These are phyloP conservation scores for Xylariales sp. DNA, from an alignment of 2,329 filamentous ascomycete species.

Conservation along the genomic window DNA sequence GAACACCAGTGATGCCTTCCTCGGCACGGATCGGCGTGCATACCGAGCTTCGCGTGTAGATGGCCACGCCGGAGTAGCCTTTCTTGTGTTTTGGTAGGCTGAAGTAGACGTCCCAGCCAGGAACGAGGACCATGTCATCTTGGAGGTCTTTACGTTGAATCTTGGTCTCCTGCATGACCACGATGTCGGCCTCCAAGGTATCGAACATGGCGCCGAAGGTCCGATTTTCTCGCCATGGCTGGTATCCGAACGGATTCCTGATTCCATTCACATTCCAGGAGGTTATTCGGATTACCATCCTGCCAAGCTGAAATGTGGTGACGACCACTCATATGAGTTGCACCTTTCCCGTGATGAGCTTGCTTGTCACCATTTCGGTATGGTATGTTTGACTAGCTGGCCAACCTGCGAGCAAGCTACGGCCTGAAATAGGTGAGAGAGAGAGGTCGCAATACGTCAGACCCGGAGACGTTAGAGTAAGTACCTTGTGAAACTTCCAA, in stretches of 20 bases:
- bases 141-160: slow-evolving; percentile 87
- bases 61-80: slow-evolving; percentile 91
- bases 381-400: too few relatives aligned
- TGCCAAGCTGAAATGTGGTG: too few relatives aligned
- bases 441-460: too few relatives aligned
- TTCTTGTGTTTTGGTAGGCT: slow-evolving; percentile 92
- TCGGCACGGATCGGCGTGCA: slow-evolving; percentile 87
- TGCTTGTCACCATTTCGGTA: too few relatives aligned
- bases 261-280: slow-evolving; percentile 88
- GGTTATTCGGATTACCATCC: slow-evolving; percentile 74
- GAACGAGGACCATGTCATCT: slow-evolving; percentile 93
- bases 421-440: too few relatives aligned
- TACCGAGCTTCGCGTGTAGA: slow-evolving; percentile 84
- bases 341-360: too few relatives aligned
- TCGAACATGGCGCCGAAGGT: slow-evolving; percentile 90
- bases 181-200: slow-evolving; percentile 83
- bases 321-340: too few relatives aligned
- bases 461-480: too few relatives aligned
- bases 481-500: too few relatives aligned
- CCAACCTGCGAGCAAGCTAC: too few relatives aligned
- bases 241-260: slow-evolving; percentile 77
- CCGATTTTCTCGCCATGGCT: slow-evolving; percentile 71
- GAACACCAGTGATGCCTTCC: slow-evolving; percentile 83
- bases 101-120: slow-evolving; percentile 95
- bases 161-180: slow-evolving; percentile 94